Evolutionary conservation across 176 grass and related monocot genomes (phyloP).

Genomic region (Chrysopogon serrulatus): DNA sequence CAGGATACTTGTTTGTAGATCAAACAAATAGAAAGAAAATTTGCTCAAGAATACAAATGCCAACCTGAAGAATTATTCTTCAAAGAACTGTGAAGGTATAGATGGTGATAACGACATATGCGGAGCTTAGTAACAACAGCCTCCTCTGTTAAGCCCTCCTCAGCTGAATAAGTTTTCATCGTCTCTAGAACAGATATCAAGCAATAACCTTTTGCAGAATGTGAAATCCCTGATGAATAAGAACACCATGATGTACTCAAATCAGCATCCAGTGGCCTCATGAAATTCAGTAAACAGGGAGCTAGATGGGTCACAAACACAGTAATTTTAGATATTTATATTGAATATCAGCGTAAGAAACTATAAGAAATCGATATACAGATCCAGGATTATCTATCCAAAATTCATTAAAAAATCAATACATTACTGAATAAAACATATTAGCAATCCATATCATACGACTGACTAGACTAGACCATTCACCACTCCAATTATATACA

Average conservation of each 20-base stretch:
- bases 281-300: neutral
- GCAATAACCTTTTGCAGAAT: slow-evolving; percentile 92
- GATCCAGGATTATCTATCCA: neutral
- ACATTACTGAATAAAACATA: neutral
- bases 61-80: slow-evolving; percentile 94
- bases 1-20: neutral
- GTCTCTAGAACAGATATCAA: slow-evolving; percentile 91
- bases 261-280: neutral
- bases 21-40: slow-evolving; percentile 11
- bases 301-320: neutral
- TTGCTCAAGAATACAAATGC: slow-evolving; percentile 10
- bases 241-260: slow-evolving; percentile 14
- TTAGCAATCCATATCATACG: neutral
- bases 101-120: slow-evolving; percentile 73
- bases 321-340: neutral
- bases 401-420: neutral
- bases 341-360: neutral
- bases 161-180: slow-evolving; percentile 94
- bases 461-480: neutral
- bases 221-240: slow-evolving; percentile 67
- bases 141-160: slow-evolving; percentile 94
- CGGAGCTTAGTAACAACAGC: slow-evolving; percentile 84
- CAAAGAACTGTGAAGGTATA: slow-evolving; percentile 88
- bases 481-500: neutral
- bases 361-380: neutral